Conservation (phyloP, 108 stramenopile species). For the Nitzschia sp. region DNA sequence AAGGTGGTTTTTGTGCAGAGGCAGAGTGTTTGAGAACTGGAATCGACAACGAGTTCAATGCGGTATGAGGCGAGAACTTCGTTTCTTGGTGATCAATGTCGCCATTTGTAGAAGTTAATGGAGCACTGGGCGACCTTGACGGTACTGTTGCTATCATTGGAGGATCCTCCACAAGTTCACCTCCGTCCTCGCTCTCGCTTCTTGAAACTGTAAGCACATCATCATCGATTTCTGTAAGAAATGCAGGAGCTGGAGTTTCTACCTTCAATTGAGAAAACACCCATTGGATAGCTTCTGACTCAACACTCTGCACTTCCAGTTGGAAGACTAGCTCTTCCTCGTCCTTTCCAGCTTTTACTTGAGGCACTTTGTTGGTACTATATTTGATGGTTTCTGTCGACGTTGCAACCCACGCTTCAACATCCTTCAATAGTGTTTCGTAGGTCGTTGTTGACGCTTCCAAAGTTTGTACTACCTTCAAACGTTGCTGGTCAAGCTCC, state of each 20-base stretch:
- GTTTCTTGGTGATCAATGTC: too few relatives aligned
- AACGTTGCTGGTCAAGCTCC: not conserved
- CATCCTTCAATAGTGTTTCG: constrained; percentile 9
- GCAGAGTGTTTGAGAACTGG: too few relatives aligned
- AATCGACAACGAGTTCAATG: too few relatives aligned
- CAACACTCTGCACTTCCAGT: not conserved
- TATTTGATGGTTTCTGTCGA: constrained; percentile 12
- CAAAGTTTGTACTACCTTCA: not conserved
- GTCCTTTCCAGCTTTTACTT: not conserved
- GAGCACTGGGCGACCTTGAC: too few relatives aligned
- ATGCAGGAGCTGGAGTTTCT: not conserved
- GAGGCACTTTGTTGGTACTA: constrained; percentile 7
- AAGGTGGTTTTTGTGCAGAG: too few relatives aligned
- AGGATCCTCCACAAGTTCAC: too few relatives aligned
- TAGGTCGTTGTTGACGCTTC: not conserved
- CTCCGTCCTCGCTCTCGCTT: not conserved
- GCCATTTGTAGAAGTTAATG: too few relatives aligned
- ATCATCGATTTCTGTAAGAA: constrained; percentile 1
- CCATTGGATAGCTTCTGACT: constrained; percentile 6
- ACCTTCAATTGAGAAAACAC: not conserved
- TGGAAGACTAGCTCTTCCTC: not conserved
- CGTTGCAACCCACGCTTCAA: constrained; percentile 24
- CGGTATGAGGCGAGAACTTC: too few relatives aligned
- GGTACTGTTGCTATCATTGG: too few relatives aligned
- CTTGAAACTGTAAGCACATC: not conserved